Evolutionary conservation across 2,329 filamentous ascomycete genomes (phyloP), one percentile per base, ranked within the genome.

Genomic region (Harringtonia lauricola): DNA sequence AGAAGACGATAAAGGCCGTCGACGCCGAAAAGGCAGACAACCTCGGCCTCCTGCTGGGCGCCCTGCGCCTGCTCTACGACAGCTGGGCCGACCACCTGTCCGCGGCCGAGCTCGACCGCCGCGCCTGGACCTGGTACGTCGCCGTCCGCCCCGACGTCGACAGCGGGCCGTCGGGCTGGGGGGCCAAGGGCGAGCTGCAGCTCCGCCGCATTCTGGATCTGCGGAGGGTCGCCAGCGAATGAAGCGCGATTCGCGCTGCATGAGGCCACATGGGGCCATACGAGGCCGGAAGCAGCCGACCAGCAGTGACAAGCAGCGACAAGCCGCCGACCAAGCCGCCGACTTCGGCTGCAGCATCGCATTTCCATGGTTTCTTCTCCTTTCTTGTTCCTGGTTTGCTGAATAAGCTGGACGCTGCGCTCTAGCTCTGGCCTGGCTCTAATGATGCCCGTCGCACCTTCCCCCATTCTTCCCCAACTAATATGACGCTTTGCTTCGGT

Each of bases 51-150:
- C 60, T 94, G 3, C 66, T 94, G 0, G 81, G 76, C 4, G 80
- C 84, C 0, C 64, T 94, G 45, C 74, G 88, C 48, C 58, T 86
- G 18, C 59, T 94, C 1, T 88, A 79, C 54, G 68, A 72, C 38
- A 90, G 85, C 48, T 94, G 87, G 88, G 70, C 72, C 1, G 62
- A 66, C n/a, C 70, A 76, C 26, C 58, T 94, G 29, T 69, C 62
- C 22, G 63, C 64, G 4, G 67, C 73, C 15, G 85, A 94, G 54
- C 65, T 94, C 42, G 85, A 94, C 57, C 71, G 72, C 48, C 74
- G 79, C 47, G 84, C 86, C 17, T 94, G 86, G 85, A 66, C 66
- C 12, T 94, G 87, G 87, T 94, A 94, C 60, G 68, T 83, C 2
- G 71, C 74, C 19, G 77, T 89, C 18, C 69, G 88, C 49, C 87